Evolutionary conservation across 345 rosid genomes (phyloP).

Genomic region (Moringa oleifera): DNA sequence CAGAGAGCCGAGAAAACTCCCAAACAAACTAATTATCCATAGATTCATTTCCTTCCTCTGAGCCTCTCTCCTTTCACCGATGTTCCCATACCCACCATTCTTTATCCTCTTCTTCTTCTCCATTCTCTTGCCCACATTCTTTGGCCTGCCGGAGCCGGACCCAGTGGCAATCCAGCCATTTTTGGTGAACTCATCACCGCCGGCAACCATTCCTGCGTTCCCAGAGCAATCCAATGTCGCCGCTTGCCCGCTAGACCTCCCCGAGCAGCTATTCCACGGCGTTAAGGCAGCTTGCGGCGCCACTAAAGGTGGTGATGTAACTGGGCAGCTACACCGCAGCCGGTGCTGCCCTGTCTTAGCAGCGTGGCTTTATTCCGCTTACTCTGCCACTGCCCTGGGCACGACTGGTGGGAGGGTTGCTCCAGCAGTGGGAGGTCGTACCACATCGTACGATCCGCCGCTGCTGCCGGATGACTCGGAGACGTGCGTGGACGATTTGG

Average conservation of each 20-base stretch:
- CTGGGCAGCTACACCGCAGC: slow-evolving; percentile 28
- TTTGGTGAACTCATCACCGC: slow-evolving; percentile 38
- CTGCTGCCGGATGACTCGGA: slow-evolving; percentile 92
- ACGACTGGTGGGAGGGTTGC: slow-evolving; percentile 17
- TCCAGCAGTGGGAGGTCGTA: slow-evolving; percentile 13
- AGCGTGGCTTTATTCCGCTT: slow-evolving; percentile 83
- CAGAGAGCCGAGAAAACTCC: background rate
- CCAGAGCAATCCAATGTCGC: slow-evolving; percentile 72
- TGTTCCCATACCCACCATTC: slow-evolving; percentile 25
- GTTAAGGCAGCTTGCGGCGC: slow-evolving; percentile 52
- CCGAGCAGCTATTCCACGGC: slow-evolving; percentile 59
- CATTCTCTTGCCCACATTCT: slow-evolving; percentile 16
- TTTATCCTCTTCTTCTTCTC: slow-evolving; percentile 17
- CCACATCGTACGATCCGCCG: slow-evolving; percentile 59
- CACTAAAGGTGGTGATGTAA: background rate
- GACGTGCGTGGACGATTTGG: slow-evolving; percentile 79
- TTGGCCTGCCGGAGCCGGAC: slow-evolving; percentile 33
- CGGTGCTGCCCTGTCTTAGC: slow-evolving; percentile 91
- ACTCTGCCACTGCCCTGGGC: slow-evolving; percentile 67
- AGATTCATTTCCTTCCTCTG: too few species aligned
- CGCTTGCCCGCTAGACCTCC: slow-evolving; percentile 69
- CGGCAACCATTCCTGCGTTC: slow-evolving; percentile 86
- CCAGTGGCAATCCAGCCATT: slow-evolving; percentile 41
- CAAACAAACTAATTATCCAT: too few species aligned
- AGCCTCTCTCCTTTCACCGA: slow-evolving; percentile 11